Evolutionary conservation across 805 yeast genomes (phyloP), one percentile per base, ranked within the genome.

Genomic region (Yarrowia sp.): DNA sequence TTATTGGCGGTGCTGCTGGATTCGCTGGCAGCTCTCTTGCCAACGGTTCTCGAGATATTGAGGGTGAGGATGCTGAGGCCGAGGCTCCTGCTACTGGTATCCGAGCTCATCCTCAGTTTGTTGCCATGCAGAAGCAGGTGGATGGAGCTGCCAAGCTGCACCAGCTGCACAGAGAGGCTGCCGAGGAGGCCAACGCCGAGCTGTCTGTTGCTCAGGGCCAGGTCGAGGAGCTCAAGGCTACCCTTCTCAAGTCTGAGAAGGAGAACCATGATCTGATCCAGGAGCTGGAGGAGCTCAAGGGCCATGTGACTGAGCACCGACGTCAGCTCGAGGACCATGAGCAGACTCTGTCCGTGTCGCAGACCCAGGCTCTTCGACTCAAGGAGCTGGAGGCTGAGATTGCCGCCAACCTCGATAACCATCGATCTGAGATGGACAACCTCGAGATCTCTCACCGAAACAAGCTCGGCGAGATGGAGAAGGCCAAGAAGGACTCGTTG

Each of bases 401-500:
- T 30, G 52, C 64, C n/a, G 33, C 65, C 49, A 58, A 41, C 16
- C 19, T 65, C 7, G 61, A 40, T 9, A 38, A 66, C 28, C 65
- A 68, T 66, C 67, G 67, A 74, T 54, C 73, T 3, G 75, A 79
- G 67, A 79, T 86, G 46, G 76, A 74, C 2, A 71, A 72, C 16
- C 77, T 84, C 68, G 71, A 76, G 68, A 43, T 72, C 62, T 66
- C 72, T 64, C 67, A 71, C 68, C 71, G 72, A 35, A 62, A 69
- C 0, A 77, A 76, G 65, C 71, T 78, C 51, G 65, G 66, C 17
- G 79, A 78, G 32, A 71, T 85, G 54, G 93, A 90, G 74, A 82
- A 78, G 7, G 87, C 88, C 71, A 90, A 89, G 76, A 83, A 83
- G 67, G 85, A 86, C 70, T 88, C 95, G 0, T 75, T 89, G 64